Evolutionary conservation across 139 green algal genomes (phyloP), one percentile per base, ranked within the genome.

Genomic region (Raphidocelis subcapitata): DNA sequence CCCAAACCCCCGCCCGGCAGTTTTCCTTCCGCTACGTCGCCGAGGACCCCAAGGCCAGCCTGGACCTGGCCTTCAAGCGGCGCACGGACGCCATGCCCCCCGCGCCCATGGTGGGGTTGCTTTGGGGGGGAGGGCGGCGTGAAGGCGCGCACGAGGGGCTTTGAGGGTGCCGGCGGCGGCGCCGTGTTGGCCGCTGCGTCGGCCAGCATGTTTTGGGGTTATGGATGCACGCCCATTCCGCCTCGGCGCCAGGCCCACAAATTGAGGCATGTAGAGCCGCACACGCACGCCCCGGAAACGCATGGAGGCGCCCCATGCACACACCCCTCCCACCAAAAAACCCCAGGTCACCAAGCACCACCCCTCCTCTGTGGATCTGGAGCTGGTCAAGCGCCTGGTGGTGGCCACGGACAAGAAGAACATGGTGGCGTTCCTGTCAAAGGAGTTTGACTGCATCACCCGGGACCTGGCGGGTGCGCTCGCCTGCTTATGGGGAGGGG

Each of bases 41-140:
- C 3, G 52, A 66, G 16, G 81, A 76, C 41, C 59, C 59, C 66
- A 93, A 91, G 74, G 81, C 71, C 76, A 90, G 73, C 66, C 66
- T 98, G 28, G 28, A 75, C 23, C 62, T 93, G 32, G 73, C 74
- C 18, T 98, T 98, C 89, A 85, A 74, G n/a, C 84, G 93, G 8
- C 86, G 94, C 67, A 97, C 94, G 15, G 88, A 94, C 60, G 85
- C 87, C 23, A 98, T 98, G 94, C 94, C 94, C 3, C 66, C 81
- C 1, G 32, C 74, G 12, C 66, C 74, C 21, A 52, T 28, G 33
- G 69, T 76, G 29, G 5, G 63, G n/a, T n/a, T n/a, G 18, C 49
- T 57, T n/a, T n/a, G n/a, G n/a, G n/a, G n/a, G n/a, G n/a, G 21
- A 21, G 49, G 18, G 49, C 20, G 49, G 18, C 21, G 18, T 21